Conservation (phyloP, 768 basidiomycete species). For the Boletus insuetus region DNA sequence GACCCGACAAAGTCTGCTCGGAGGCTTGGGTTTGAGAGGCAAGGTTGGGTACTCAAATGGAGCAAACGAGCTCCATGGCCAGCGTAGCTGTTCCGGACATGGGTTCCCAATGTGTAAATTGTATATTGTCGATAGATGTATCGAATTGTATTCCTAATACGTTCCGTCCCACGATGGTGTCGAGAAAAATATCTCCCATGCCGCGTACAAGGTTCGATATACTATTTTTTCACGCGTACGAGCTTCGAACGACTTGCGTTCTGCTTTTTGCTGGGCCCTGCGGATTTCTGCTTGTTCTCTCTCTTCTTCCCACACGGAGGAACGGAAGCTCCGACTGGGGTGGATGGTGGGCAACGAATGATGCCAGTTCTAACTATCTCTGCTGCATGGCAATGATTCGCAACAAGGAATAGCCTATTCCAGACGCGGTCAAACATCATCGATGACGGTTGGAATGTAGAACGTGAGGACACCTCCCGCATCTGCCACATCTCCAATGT, state of each 20-base stretch:
- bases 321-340: too few relatives aligned
- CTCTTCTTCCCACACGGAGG: conserved; percentile 32
- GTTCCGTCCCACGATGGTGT: neutral
- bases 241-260: conserved; percentile 44
- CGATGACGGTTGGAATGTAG: conserved; percentile 78
- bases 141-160: conserved; percentile 2
- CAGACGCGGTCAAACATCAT: conserved; percentile 38
- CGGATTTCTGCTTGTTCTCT: conserved; percentile 54
- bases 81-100: neutral
- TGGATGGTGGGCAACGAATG: too few relatives aligned
- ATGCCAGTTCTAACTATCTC: neutral
- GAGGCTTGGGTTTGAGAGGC: conserved; percentile 45
- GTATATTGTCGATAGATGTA: conserved; percentile 6
- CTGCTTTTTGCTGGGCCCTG: conserved; percentile 40
- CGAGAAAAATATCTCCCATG: too few relatives aligned
- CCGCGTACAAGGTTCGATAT: too few relatives aligned
- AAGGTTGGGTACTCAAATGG: neutral
- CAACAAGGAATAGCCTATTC: neutral
- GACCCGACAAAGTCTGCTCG: conserved; percentile 71
- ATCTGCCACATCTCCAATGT: conserved; percentile 76
- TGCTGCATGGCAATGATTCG: neutral
- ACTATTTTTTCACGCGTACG: conserved; percentile 41
- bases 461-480: conserved; percentile 85
- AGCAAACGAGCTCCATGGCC: neutral
- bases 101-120: conserved; percentile 11